A percentile compares a stretch with the other conserved stretches of the same genome.
These are phyloP conservation scores for Vaccinium darrowii DNA, from an alignment of 148 eudicot genomes.

Conservation along the genomic window DNA sequence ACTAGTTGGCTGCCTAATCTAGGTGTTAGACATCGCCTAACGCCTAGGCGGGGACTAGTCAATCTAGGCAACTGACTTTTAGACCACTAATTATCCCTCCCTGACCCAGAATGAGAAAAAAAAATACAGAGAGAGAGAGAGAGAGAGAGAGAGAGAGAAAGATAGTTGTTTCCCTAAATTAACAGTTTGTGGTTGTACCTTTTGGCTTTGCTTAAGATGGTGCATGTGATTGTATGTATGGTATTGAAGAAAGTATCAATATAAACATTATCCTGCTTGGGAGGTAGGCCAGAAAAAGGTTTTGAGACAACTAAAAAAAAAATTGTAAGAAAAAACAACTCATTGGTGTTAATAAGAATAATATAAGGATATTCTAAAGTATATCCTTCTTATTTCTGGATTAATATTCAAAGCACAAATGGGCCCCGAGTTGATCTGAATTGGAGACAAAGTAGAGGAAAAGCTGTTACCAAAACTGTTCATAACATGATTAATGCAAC, in stretches of 20 bases:
- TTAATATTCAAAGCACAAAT: not conserved
- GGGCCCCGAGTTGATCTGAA: not conserved
- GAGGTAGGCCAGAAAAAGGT: not conserved
- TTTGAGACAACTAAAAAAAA: not conserved
- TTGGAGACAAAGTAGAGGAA: not conserved
- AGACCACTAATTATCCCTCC: not conserved
- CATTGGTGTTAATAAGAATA: not conserved
- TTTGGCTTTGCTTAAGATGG: not conserved
- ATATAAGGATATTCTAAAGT: not conserved
- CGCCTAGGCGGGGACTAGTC: no score
- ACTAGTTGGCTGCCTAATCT: no score
- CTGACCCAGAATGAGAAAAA: not conserved
- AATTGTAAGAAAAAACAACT: not conserved
- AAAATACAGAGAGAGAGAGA: not conserved
- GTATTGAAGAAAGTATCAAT: not conserved
- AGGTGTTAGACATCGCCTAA: no score
- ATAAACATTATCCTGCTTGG: not conserved
- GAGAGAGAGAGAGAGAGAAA: not conserved
- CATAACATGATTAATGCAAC: conserved; percentile 1
- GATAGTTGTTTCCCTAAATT: not conserved
- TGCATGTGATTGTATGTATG: not conserved
- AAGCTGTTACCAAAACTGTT: not conserved
- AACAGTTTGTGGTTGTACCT: not conserved
- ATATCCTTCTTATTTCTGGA: not conserved
- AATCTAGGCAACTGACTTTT: no score